Conservation (phyloP, 2,329 filamentous ascomycete species). For the Microdochium trichocladiopsis region DNA sequence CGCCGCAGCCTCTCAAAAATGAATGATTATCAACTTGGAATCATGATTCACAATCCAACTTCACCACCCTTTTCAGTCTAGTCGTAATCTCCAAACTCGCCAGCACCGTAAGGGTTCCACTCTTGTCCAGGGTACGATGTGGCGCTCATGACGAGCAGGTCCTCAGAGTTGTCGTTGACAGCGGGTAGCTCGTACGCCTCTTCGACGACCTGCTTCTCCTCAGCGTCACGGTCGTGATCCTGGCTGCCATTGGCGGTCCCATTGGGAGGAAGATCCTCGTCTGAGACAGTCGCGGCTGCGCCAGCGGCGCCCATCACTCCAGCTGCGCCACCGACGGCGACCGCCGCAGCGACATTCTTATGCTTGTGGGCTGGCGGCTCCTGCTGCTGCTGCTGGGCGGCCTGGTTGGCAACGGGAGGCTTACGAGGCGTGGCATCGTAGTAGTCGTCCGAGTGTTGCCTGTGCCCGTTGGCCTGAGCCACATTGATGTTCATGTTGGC, state of each 20-base stretch:
- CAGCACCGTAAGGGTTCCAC: conserved; percentile 37
- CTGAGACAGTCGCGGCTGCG: neutral
- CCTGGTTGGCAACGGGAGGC: neutral
- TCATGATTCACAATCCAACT: too few species aligned
- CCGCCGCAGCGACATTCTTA: neutral
- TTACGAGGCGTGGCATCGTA: conserved; percentile 20
- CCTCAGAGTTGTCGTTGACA: conserved; percentile 22
- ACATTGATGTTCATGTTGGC: conserved; percentile 17
- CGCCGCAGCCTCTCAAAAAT: too few species aligned
- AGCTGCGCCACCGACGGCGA: neutral
- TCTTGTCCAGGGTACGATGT: conserved; percentile 51
- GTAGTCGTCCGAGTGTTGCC: conserved; percentile 15
- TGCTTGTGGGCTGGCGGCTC: neutral
- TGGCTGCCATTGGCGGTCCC: neutral
- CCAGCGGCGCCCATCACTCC: neutral
- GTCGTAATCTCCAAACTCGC: conserved; percentile 21
- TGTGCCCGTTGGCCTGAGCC: conserved; percentile 14
- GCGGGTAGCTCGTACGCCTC: conserved; percentile 2
- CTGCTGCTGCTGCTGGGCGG: neutral
- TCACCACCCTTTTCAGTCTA: neutral
- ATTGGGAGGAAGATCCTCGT: neutral
- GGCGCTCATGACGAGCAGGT: conserved; percentile 42
- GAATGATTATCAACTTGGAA: too few species aligned
- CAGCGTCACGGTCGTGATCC: conserved; percentile 12
- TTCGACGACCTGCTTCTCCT: conserved; percentile 6